Conservation (phyloP, 2,329 filamentous ascomycete genomes). For the Botrytis porri region DNA sequence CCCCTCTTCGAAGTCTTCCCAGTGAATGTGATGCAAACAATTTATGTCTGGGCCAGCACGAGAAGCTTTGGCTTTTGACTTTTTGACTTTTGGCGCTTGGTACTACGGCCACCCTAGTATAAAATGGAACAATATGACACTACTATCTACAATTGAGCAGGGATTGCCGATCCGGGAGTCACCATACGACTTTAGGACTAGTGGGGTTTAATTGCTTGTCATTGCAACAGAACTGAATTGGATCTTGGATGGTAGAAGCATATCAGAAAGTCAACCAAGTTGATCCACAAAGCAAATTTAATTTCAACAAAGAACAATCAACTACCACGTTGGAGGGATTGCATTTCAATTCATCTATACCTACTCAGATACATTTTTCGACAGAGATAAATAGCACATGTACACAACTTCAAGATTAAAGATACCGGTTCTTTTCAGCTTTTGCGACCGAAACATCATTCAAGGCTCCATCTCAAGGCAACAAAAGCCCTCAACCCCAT, state of each 20-base stretch:
- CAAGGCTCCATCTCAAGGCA: neutral
- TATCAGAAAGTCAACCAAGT: slow-evolving; percentile 15
- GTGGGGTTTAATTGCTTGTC: neutral
- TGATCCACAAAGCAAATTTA: slow-evolving; percentile 9
- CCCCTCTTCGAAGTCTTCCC: neutral
- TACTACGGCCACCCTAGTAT: neutral
- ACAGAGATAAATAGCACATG: neutral
- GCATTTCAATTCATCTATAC: neutral
- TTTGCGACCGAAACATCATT: neutral
- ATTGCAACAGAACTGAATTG: slow-evolving; percentile 1
- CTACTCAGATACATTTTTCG: neutral
- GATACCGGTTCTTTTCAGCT: neutral
- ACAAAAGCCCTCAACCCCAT: neutral
- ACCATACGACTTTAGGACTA: neutral
- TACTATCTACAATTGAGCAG: neutral
- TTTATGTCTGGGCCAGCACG: neutral
- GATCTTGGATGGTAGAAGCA: neutral
- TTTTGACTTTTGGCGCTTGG: neutral
- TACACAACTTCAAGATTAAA: neutral
- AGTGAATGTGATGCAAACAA: neutral
- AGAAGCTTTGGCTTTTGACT: neutral
- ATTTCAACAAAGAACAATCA: slow-evolving; percentile 2
- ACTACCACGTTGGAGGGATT: neutral
- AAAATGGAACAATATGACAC: neutral
- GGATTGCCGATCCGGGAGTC: neutral